A percentile compares a stretch with the other conserved stretches of the same genome.
These are phyloP conservation scores for Porogramme epimiltina DNA, from an alignment of 1,284 basidiomycete genomes.

Conservation along the genomic window DNA sequence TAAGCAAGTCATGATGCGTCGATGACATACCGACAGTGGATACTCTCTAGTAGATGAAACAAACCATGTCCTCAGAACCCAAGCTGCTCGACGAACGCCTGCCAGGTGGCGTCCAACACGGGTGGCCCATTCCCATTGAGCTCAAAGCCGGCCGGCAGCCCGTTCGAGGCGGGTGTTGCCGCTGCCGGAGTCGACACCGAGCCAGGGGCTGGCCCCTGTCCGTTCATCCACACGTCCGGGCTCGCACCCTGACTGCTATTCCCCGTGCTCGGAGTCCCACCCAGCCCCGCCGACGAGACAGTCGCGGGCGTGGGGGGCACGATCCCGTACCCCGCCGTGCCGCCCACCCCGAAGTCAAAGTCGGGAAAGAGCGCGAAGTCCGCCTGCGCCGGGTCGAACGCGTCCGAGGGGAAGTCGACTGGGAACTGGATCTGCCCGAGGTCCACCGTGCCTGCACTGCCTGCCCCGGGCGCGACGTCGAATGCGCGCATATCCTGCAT, in stretches of 20 bases:
- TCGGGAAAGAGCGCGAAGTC: conserved; percentile 21
- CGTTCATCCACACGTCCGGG: conserved; percentile 1
- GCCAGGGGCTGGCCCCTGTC: background rate
- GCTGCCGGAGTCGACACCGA: background rate
- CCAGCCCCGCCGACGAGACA: background rate
- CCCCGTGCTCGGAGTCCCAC: background rate
- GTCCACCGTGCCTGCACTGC: background rate
- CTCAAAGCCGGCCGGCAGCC: conserved; percentile 10
- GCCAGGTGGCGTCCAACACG: conserved; percentile 62
- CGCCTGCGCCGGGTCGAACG: conserved; percentile 22
- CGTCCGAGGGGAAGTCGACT: conserved; percentile 23
- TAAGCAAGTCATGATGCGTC: no score
- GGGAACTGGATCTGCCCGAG: conserved; percentile 15
- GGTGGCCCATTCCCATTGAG: conserved; percentile 11
- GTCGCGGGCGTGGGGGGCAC: background rate
- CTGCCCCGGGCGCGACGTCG: conserved; percentile 19
- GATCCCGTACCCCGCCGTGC: background rate
- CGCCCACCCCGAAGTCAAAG: conserved; percentile 14
- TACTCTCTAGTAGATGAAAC: no score
- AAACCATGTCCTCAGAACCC: conserved; percentile 45
- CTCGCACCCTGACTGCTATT: background rate
- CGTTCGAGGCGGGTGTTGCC: conserved; percentile 3
- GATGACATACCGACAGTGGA: no score
- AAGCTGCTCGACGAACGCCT: conserved; percentile 67
- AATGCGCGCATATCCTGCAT: conserved; percentile 45